Conservation (phyloP, 768 basidiomycete genomes). For the Saitozyma podzolica region DNA sequence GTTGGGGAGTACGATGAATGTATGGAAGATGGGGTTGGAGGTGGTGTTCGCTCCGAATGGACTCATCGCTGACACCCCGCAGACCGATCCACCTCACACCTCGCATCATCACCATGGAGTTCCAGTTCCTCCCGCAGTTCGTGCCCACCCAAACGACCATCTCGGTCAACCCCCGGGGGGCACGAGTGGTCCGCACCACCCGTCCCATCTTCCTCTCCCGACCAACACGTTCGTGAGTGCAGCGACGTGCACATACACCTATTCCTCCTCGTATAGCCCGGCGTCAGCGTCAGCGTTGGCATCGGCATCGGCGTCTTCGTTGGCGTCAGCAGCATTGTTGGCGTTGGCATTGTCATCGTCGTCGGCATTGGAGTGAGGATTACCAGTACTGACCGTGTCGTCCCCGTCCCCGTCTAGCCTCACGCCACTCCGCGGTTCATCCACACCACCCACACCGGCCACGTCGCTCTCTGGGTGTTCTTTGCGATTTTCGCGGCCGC, state of each 20-base stretch:
- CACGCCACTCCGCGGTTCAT: slow-evolving; percentile 17
- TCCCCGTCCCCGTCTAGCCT: slow-evolving; percentile 17
- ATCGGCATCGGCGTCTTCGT: background rate
- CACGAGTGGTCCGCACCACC: slow-evolving; percentile 4
- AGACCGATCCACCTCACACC: no score
- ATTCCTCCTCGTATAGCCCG: background rate
- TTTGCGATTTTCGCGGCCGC: slow-evolving; percentile 40
- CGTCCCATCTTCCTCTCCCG: slow-evolving; percentile 24
- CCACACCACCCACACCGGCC: slow-evolving; percentile 35
- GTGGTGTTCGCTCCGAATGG: no score
- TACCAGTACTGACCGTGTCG: background rate
- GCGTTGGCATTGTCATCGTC: background rate
- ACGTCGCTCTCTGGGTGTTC: slow-evolving; percentile 43
- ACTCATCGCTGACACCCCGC: no score
- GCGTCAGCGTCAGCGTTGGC: background rate
- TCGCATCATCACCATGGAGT: no score
- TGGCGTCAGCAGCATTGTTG: background rate
- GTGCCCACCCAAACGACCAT: slow-evolving; percentile 35
- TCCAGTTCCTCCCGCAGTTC: slow-evolving; percentile 28
- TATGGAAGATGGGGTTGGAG: no score
- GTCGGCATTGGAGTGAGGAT: background rate
- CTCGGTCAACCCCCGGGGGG: slow-evolving; percentile 45
- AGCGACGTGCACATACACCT: background rate
- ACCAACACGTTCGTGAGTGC: slow-evolving; percentile 32
- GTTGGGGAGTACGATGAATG: no score